Conservation (phyloP, 805 yeast species). For the Cyberlindnera samutprakarnensis region DNA sequence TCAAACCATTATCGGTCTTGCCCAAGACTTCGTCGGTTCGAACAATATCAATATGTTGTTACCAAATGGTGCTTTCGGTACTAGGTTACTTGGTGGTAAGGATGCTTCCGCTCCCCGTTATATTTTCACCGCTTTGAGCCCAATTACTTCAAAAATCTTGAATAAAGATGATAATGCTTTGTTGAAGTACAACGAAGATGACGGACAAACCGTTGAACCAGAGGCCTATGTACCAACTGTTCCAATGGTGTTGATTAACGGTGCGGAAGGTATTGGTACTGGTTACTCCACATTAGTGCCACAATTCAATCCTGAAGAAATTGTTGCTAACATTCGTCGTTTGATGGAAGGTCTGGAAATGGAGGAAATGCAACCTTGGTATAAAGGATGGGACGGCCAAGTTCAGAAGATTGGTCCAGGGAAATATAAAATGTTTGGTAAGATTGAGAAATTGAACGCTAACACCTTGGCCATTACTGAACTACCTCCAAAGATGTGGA, state of each 20-base stretch:
- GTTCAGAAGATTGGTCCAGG: slow-evolving; percentile 59
- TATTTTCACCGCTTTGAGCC: slow-evolving; percentile 77
- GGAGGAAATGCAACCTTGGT: slow-evolving; percentile 86
- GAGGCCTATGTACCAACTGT: slow-evolving; percentile 91
- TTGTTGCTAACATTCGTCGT: slow-evolving; percentile 64
- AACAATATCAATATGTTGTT: slow-evolving; percentile 77
- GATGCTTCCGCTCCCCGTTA: slow-evolving; percentile 98
- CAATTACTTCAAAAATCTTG: slow-evolving; percentile 69
- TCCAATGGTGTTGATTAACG: slow-evolving; percentile 93
- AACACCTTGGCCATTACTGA: slow-evolving; percentile 85
- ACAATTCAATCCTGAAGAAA: slow-evolving; percentile 77
- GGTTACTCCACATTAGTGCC: slow-evolving; percentile 98
- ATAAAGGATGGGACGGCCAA: slow-evolving; percentile 87
- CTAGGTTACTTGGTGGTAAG: slow-evolving; percentile 94
- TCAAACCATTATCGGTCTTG: slow-evolving; percentile 88
- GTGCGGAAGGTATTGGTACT: slow-evolving; percentile 97
- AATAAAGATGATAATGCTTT: slow-evolving; percentile 75
- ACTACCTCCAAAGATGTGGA: slow-evolving; percentile 90
- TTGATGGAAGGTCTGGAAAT: slow-evolving; percentile 67
- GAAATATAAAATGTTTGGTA: slow-evolving; percentile 71
- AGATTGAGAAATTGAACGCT: slow-evolving; percentile 72
- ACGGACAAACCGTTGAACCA: slow-evolving; percentile 91
- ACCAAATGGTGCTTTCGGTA: slow-evolving; percentile 96
- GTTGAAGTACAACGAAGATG: slow-evolving; percentile 78
- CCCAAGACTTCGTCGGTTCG: slow-evolving; percentile 91